Evolutionary conservation across 495 filamentous ascomycete species (phyloP), one percentile per base, ranked within the genome.

Genomic region (Tetracladium setigerum): DNA sequence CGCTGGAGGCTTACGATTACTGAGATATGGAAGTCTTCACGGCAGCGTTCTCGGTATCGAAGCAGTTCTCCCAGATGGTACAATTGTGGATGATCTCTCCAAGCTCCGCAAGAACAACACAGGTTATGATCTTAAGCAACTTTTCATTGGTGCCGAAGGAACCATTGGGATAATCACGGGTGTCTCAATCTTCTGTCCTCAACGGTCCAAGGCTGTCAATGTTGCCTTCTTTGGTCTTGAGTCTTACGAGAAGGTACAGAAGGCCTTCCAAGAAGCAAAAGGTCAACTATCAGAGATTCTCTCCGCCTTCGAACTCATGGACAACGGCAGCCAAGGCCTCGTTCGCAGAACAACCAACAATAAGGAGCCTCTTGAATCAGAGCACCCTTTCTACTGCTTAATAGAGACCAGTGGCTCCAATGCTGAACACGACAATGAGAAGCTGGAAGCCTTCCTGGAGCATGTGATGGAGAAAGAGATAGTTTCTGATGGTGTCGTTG

Each of bases 281-380:
- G 68, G 74, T 32, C 86, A 94, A 57, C 79, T 98, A 12, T 84
- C 82, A 5, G 92, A 98, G 67, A 95, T 98, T 61, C 78, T 98
- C 4, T 96, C 91, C 0, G 92, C 92, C 1, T 98, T 98, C 58
- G 92, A 98, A 68, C 71, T 98, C 49, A 97, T 97, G 91, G 92
- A 98, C 53, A 80, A 78, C 41, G 71, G 77, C 46, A 86, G 75
- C 39, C 94, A 97, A 63, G 64, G 74, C 18, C 66, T 95, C 2
- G 84, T 96, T 7, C 72, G 79, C 24, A 65, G 73, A 27, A 86
- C 87, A 13, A 88, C 83, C 4, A 78, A 81, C 22, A 89, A 82
- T 60, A 86, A 84, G 61, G 67, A 75, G 18, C 92, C 92, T 3
- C 70, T 98, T 0, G 88, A 95, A 56, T 78, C 74, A 38, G 75